phyloP scores from a whole-genome alignment of 2,329 filamentous ascomycete species.

The Diplodia intermedia region DNA sequence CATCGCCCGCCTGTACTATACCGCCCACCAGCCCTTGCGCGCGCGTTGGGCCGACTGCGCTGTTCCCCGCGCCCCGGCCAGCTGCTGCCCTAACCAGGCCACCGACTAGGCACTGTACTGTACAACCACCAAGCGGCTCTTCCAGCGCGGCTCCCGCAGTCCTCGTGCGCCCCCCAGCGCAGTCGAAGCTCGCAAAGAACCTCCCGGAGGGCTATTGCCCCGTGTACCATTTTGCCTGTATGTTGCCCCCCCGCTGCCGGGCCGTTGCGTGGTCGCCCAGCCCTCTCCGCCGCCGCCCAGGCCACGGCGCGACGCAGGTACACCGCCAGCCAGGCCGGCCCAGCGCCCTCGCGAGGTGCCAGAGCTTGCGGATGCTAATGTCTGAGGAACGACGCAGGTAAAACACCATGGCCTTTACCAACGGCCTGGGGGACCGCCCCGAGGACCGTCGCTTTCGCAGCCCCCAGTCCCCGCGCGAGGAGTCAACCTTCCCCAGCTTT shows the following conservation, averaged over 20 bases:
- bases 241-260: constrained; percentile 9
- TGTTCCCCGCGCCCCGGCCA: constrained; percentile 27
- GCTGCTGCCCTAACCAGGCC: constrained; percentile 27
- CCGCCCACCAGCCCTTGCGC: background rate
- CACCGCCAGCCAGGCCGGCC: constrained; percentile 18
- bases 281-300: constrained; percentile 2
- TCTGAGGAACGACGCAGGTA: constrained; percentile 25
- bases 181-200: constrained; percentile 4
- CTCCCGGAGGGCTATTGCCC: constrained; percentile 24
- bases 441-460: constrained; percentile 81
- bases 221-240: constrained; percentile 30
- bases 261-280: background rate
- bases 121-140: constrained; percentile 32
- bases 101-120: constrained; percentile 30
- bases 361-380: constrained; percentile 24
- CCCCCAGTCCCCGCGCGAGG: constrained; percentile 78
- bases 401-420: constrained; percentile 67
- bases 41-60: constrained; percentile 20
- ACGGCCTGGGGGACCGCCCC: constrained; percentile 69
- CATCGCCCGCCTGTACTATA: constrained; percentile 16
- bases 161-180: constrained; percentile 26
- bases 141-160: constrained; percentile 20
- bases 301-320: constrained; percentile 18
- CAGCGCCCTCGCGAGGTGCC: constrained; percentile 7
- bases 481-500: constrained; percentile 73